phyloP scores from a whole-genome alignment of 2,329 filamentous ascomycete genomes.

The Davidsoniella neocaledoniae region DNA sequence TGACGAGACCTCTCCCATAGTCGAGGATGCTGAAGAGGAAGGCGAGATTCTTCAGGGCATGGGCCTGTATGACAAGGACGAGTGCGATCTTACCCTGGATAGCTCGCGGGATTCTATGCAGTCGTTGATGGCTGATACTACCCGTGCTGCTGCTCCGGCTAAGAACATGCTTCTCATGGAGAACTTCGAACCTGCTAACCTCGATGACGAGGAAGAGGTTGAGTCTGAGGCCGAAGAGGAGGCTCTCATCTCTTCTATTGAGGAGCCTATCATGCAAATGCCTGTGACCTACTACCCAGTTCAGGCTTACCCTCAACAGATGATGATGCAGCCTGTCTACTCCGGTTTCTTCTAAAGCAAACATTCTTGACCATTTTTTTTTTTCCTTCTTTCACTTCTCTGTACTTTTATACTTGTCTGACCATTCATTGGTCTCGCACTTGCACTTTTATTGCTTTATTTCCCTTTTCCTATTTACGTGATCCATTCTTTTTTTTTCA shows the following conservation, averaged over 20 bases:
- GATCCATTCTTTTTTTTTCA: too few relatives aligned
- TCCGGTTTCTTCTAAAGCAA: not conserved
- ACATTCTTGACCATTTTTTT: not conserved
- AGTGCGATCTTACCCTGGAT: constrained; percentile 34
- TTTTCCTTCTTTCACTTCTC: not conserved
- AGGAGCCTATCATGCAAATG: not conserved
- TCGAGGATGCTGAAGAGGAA: constrained; percentile 39
- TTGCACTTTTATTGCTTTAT: too few relatives aligned
- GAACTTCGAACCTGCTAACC: constrained; percentile 54
- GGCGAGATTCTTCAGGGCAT: constrained; percentile 67
- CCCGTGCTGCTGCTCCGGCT: constrained; percentile 31
- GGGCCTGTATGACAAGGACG: constrained; percentile 62
- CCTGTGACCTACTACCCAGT: not conserved
- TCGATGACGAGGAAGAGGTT: constrained; percentile 37
- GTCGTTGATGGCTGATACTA: constrained; percentile 35
- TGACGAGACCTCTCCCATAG: not conserved
- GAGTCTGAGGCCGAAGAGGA: constrained; percentile 25
- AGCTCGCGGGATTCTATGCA: constrained; percentile 38
- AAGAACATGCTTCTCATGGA: constrained; percentile 72
- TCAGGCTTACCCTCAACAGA: not conserved
- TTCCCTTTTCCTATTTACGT: too few relatives aligned
- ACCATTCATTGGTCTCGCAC: not conserved
- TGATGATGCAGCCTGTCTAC: not conserved
- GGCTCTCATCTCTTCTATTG: constrained; percentile 14
- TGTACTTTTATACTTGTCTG: constrained; percentile 1